Percentiles rank a stretch among this genome's conserved stretches.
Evolutionary conservation across 371 early-diverging fungal species (phyloP).

Genomic region (Rhizomucor pusillus): DNA sequence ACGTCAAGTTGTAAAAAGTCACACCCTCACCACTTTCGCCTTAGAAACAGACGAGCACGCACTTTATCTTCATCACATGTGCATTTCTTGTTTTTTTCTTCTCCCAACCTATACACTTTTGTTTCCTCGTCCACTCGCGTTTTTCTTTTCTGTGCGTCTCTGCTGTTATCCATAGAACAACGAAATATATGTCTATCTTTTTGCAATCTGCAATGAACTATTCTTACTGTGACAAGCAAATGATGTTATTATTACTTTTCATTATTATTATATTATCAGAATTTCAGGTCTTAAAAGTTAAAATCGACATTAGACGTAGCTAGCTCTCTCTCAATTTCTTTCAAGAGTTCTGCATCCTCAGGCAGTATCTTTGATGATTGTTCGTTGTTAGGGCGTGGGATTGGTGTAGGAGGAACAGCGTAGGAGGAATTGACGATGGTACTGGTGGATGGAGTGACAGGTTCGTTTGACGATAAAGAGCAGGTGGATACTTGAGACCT

Average conservation of each 20-base stretch:
- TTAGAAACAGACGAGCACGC: background rate
- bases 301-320: constrained; percentile 14
- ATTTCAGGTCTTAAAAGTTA: constrained; percentile 5
- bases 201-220: background rate
- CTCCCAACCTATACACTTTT: background rate
- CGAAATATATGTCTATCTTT: background rate
- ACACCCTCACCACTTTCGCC: constrained; percentile 5
- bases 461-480: constrained; percentile 16
- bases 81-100: background rate
- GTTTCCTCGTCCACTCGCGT: constrained; percentile 10
- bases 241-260: no score
- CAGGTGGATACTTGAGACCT: constrained; percentile 8
- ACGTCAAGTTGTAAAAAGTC: constrained; percentile 59
- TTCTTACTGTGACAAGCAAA: no score
- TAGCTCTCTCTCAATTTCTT: constrained; percentile 19
- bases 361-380: constrained; percentile 2
- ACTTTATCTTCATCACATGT: background rate
- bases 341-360: constrained; percentile 17
- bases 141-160: background rate
- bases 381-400: constrained; percentile 1
- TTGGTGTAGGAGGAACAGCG: background rate
- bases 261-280: no score
- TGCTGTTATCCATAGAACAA: background rate
- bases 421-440: background rate
- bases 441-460: constrained; percentile 14